A percentile compares a stretch with the other conserved stretches of the same genome.
phyloP scores from a whole-genome alignment of 768 basidiomycete genomes.

The Boletellus ananiceps region DNA sequence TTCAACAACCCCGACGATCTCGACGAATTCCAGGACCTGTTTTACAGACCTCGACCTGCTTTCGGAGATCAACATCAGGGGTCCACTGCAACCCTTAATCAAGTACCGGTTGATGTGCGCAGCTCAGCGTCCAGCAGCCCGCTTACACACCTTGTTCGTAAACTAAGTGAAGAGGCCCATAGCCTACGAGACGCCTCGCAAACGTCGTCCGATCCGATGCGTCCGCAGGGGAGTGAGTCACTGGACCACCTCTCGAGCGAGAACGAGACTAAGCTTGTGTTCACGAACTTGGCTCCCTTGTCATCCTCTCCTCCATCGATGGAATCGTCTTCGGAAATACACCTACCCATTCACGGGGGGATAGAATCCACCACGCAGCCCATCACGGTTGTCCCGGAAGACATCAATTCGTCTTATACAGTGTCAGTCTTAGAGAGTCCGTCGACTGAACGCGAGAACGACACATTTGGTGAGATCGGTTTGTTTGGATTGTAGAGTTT shows the following conservation, averaged over 20 bases:
- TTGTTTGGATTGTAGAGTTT: background rate
- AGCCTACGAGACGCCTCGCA: conserved; percentile 18
- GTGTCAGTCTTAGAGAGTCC: conserved; percentile 17
- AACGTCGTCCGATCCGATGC: conserved; percentile 10
- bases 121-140: conserved; percentile 33
- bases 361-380: background rate
- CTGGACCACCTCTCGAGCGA: conserved; percentile 12
- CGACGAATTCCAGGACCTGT: conserved; percentile 70
- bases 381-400: conserved; percentile 19
- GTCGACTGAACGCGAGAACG: conserved; percentile 19
- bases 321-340: conserved; percentile 6
- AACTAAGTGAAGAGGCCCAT: conserved; percentile 36
- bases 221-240: conserved; percentile 7
- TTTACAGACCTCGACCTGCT: conserved; percentile 47
- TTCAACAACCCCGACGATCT: conserved; percentile 61
- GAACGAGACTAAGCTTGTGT: conserved; percentile 10
- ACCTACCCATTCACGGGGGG: conserved; percentile 7
- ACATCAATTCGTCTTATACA: conserved; percentile 21
- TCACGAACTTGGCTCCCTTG: conserved; percentile 12
- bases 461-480: conserved; percentile 27
- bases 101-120: conserved; percentile 29
- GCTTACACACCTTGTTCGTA: conserved; percentile 37
- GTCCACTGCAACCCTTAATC: conserved; percentile 3
- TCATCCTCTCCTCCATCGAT: conserved; percentile 15
- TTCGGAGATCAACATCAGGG: conserved; percentile 4